Conservation (phyloP, 805 yeast species). For the Wickerhamomyces ciferrii region DNA sequence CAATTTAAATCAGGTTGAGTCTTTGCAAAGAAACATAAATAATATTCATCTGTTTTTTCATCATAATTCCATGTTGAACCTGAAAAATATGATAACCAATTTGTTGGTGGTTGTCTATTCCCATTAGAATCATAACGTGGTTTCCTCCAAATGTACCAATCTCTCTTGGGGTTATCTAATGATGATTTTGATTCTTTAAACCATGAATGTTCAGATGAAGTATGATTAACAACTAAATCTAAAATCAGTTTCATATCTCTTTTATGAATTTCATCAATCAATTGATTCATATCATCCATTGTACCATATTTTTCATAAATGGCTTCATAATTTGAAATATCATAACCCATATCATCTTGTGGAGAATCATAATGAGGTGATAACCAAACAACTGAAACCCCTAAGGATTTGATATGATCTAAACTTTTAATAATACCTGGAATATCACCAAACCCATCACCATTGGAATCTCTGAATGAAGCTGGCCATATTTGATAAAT, state of each 20-base stretch:
- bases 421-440: conserved; percentile 47
- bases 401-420: conserved; percentile 45
- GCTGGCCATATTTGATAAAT: conserved; percentile 61
- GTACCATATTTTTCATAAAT: conserved; percentile 51
- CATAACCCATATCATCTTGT: conserved; percentile 61
- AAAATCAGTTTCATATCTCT: conserved; percentile 47
- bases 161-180: conserved; percentile 48
- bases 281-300: conserved; percentile 43
- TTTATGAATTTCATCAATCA: conserved; percentile 41
- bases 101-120: conserved; percentile 48
- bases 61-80: conserved; percentile 57
- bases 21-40: conserved; percentile 46
- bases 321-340: conserved; percentile 47
- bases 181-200: conserved; percentile 50
- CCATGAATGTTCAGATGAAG: conserved; percentile 53
- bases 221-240: conserved; percentile 56
- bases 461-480: conserved; percentile 51
- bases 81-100: conserved; percentile 48
- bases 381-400: conserved; percentile 50
- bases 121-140: conserved; percentile 43
- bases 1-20: conserved; percentile 59
- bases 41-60: conserved; percentile 48
- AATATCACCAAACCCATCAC: conserved; percentile 56
- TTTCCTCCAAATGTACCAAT: conserved; percentile 57
- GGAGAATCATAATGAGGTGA: conserved; percentile 57